Evolutionary conservation across 2,329 filamentous ascomycete species (phyloP), one percentile per base, ranked within the genome.

Genomic region (Lecanicillium sp.): DNA sequence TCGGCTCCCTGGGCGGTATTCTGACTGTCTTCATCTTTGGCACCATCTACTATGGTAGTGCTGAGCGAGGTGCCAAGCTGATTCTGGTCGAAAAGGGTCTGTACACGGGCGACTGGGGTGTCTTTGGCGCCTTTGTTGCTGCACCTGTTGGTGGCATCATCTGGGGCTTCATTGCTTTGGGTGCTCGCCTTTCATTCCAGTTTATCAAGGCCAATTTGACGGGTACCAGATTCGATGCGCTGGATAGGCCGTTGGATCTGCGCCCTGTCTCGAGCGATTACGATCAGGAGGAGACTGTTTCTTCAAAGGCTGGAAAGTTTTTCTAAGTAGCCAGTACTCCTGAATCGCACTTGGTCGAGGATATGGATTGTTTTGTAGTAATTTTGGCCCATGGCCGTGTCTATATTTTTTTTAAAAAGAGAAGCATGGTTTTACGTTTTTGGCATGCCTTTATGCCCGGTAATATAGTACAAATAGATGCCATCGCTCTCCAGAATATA

Each of bases 11-110:
- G 0, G 85, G 85, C 9, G 85, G 85, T 14, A 77, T 92, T 38
- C 58, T 92, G 16, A 80, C 80, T 9, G 82, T 92, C 45, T 92
- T 89, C 64, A 70, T 90, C 51, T 92, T 89, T 48, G 85, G 85
- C 4, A 68, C 80, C 12, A 73, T 87, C 44, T 92, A 89, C 65
- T 89, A 84, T 54, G 82, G 80, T 33, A 71, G 78, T 51, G 78
- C 75, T 2, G 55, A 68, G 38, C 52, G 69, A 6, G 85, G 82
- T 5, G 80, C 71, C 2, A 68, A 80, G 42, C 72, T 92, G 40
- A 71, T 92, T 35, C 65, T 90, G 18, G 63, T 92, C 11, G 71
- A 85, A 54, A 68, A 80, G 47, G 85, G 85, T 1, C 66, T 92
- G 15, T 92, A 89, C 58, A 75, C 69, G 1, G 70, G 79, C 34